A percentile compares a stretch with the other conserved stretches of the same genome.
These are phyloP conservation scores for Chaetomium sp. DNA, from an alignment of 2,329 filamentous ascomycete species.

Conservation along the genomic window DNA sequence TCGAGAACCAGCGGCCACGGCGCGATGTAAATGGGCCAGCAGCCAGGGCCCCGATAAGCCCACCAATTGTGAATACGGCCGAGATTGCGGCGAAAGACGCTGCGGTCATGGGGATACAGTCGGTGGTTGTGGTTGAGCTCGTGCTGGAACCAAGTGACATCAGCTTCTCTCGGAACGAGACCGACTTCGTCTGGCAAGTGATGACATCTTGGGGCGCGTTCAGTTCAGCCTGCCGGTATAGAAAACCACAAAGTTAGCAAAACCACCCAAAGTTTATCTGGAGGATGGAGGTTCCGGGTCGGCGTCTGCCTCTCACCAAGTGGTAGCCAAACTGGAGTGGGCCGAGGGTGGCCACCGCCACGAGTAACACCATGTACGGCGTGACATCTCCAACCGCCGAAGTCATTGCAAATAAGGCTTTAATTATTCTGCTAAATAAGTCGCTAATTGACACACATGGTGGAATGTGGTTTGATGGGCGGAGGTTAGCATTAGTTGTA, in stretches of 20 bases:
- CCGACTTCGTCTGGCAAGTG: conserved; percentile 69
- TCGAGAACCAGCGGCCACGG: conserved; percentile 73
- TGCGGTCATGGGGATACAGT: conserved; percentile 87
- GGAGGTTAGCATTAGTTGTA: not conserved
- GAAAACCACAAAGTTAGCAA: conserved; percentile 23
- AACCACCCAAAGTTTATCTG: conserved; percentile 9
- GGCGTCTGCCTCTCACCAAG: conserved; percentile 62
- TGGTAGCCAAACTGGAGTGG: conserved; percentile 95
- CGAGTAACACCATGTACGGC: conserved; percentile 74
- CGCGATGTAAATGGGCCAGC: conserved; percentile 78
- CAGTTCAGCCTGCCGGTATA: conserved; percentile 72
- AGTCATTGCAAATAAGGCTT: conserved; percentile 26
- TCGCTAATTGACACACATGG: conserved; percentile 14
- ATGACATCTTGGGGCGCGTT: conserved; percentile 95
- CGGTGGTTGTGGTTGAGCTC: conserved; percentile 52
- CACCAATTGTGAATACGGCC: conserved; percentile 89
- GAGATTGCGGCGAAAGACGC: conserved; percentile 82
- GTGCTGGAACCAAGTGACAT: conserved; percentile 31
- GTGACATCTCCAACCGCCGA: conserved; percentile 56
- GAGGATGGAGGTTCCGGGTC: not conserved
- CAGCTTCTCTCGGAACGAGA: conserved; percentile 34
- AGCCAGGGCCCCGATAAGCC: conserved; percentile 77
- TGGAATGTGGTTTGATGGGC: not conserved
- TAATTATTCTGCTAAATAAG: not conserved
- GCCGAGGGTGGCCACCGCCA: conserved; percentile 77